Evolutionary conservation across 306 rosid species (phyloP).

Genomic region (Pyrus pyrifolia): DNA sequence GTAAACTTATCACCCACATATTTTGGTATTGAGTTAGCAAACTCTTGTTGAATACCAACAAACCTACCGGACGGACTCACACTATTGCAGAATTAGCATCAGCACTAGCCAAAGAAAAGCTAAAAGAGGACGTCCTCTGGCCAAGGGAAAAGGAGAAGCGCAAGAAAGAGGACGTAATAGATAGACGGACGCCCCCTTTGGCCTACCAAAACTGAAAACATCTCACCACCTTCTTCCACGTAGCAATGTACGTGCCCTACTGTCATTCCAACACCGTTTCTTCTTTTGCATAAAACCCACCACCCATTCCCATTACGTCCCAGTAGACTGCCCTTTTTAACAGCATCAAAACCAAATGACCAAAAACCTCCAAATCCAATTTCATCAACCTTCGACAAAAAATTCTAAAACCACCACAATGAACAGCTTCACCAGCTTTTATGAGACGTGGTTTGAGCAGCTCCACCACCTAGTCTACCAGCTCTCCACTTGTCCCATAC

Average conservation of each 20-base stretch:
- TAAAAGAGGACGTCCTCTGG: too few relatives aligned
- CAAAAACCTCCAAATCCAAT: background rate
- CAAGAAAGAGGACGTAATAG: too few relatives aligned
- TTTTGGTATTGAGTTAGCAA: too few relatives aligned
- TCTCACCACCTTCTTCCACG: background rate
- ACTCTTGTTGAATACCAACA: too few relatives aligned
- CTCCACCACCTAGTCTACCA: constrained; percentile 31
- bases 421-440: constrained; percentile 36
- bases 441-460: constrained; percentile 50
- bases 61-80: too few relatives aligned
- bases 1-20: too few relatives aligned
- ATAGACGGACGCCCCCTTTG: too few relatives aligned
- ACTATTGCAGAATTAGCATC: too few relatives aligned
- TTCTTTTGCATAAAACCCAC: background rate
- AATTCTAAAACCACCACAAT: background rate
- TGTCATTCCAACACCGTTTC: background rate
- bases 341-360: background rate
- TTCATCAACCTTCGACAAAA: background rate
- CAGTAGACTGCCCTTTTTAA: background rate
- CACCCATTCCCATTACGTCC: too few relatives aligned
- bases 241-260: background rate
- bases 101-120: too few relatives aligned
- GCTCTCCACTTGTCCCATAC: constrained; percentile 24
- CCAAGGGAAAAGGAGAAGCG: too few relatives aligned
- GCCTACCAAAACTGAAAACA: too few relatives aligned